Percentiles rank a stretch among this genome's conserved stretches.
phyloP scores from a whole-genome alignment of 2,329 filamentous ascomycete species.

The Erysiphe pulchra region DNA sequence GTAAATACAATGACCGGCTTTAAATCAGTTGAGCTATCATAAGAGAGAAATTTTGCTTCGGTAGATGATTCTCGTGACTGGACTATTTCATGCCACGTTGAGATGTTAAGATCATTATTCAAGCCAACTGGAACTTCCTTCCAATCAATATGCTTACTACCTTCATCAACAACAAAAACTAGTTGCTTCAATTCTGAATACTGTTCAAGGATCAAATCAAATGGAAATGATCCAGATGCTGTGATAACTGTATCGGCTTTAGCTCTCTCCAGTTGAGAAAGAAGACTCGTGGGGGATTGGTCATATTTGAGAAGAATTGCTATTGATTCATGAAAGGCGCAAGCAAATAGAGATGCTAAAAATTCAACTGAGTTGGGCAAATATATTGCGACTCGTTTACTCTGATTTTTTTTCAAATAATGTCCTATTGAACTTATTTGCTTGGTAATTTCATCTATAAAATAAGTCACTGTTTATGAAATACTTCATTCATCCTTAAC shows the following conservation, averaged over 20 bases:
- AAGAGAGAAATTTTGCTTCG: slow-evolving; percentile 35
- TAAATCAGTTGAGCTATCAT: slow-evolving; percentile 26
- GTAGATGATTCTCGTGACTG: slow-evolving; percentile 36
- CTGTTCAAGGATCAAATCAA: slow-evolving; percentile 42
- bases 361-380: slow-evolving; percentile 85
- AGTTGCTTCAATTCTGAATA: slow-evolving; percentile 51
- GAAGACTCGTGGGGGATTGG: slow-evolving; percentile 39
- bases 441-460: slow-evolving; percentile 42
- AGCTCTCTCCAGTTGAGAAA: slow-evolving; percentile 45
- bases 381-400: slow-evolving; percentile 63
- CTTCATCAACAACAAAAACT: slow-evolving; percentile 80
- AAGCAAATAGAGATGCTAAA: slow-evolving; percentile 58
- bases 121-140: slow-evolving; percentile 61
- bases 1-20: slow-evolving; percentile 38
- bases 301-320: slow-evolving; percentile 71
- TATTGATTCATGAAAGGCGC: slow-evolving; percentile 58
- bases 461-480: slow-evolving; percentile 4
- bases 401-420: slow-evolving; percentile 44
- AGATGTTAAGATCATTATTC: slow-evolving; percentile 48
- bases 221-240: slow-evolving; percentile 63
- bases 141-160: slow-evolving; percentile 86
- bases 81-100: slow-evolving; percentile 83
- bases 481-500: slow-evolving; percentile 2
- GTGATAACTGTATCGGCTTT: slow-evolving; percentile 64
- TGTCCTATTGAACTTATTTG: slow-evolving; percentile 74